Base-by-base conservation (phyloP, 2,329 filamentous ascomycete species). In the Ilyonectria mors-panacis region DNA sequence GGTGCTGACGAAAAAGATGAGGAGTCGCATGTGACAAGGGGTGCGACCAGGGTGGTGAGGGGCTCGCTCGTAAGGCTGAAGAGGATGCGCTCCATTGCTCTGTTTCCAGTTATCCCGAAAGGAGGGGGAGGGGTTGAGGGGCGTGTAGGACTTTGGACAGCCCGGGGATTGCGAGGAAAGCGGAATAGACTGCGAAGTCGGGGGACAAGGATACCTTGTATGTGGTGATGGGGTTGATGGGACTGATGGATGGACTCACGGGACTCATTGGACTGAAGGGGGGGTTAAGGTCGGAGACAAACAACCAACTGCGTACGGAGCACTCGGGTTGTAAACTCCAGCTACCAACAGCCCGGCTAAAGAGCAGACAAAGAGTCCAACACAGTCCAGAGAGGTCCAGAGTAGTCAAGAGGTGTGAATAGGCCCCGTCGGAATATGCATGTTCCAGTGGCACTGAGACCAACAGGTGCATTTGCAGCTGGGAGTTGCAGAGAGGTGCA, bases 11-110 rank as follows among this genome's bases (percentile, higher is more conserved):
- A 58, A 33, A 33, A 48, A 59, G 50, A 39, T 37, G 55, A 51
- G 54, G 39, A 57, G 63, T 58, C 63, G 59, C 66, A 68, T 62
- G 44, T 51, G 66, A 67, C 73, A 68, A 71, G 73, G 73, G 70
- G 45, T 66, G 17, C 7, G 61, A 64, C 67, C 35, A 55, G 63
- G 63, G 67, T 69, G 62, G 72, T 73, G 72, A 68, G 73, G 59
- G 69, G 63, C 61, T 28, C 26, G 50, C 70, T 67, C 70, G 73
- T 75, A 75, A 75, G 73, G 73, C 73, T 75, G 73, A 75, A 75
- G 72, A 75, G 68, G 70, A 64, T 72, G 64, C 66, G 64, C 66
- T 67, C 69, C 69, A 50, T 65, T 37, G 39, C 19, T 51, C 30
- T 47, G 44, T 56, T 44, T 53, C 51, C 35, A 61, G 35, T 59